Conservation (phyloP, 2,329 filamentous ascomycete genomes). For the Ophiostoma australiae region DNA sequence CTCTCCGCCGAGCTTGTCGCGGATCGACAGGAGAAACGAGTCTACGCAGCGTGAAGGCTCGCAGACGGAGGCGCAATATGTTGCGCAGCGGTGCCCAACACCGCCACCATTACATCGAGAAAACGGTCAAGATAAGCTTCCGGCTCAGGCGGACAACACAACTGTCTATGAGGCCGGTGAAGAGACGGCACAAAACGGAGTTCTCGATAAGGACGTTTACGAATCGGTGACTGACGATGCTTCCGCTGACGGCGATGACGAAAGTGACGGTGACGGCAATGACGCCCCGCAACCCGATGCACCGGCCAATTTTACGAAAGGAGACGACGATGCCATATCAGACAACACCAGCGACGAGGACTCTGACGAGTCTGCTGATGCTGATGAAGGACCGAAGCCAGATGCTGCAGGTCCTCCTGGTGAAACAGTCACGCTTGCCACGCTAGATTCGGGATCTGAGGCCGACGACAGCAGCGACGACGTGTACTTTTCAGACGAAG, state of each 20-base stretch:
- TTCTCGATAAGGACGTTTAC: not conserved
- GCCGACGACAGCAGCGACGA: not conserved
- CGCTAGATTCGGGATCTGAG: not conserved
- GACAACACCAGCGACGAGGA: not conserved
- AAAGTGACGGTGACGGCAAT: not conserved
- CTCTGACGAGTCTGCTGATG: not conserved
- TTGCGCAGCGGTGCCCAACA: not conserved
- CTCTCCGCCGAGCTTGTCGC: constrained; percentile 42
- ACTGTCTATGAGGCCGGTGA: not conserved
- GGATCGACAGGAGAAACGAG: not conserved
- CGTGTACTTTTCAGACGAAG: not conserved
- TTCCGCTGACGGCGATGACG: not conserved
- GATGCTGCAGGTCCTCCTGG: not conserved
- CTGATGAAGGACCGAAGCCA: not conserved
- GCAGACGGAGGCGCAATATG: not conserved
- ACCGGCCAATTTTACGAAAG: not conserved
- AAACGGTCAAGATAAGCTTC: not conserved
- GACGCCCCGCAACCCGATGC: no score
- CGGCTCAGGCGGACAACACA: not conserved
- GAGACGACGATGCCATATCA: not conserved
- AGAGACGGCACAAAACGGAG: not conserved
- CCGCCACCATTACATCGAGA: not conserved
- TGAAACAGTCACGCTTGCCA: not conserved
- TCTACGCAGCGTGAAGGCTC: constrained; percentile 2
- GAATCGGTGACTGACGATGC: not conserved